Base-by-base conservation (phyloP, 106 monocot genomes). In the Cymbidium sinense region DNA sequence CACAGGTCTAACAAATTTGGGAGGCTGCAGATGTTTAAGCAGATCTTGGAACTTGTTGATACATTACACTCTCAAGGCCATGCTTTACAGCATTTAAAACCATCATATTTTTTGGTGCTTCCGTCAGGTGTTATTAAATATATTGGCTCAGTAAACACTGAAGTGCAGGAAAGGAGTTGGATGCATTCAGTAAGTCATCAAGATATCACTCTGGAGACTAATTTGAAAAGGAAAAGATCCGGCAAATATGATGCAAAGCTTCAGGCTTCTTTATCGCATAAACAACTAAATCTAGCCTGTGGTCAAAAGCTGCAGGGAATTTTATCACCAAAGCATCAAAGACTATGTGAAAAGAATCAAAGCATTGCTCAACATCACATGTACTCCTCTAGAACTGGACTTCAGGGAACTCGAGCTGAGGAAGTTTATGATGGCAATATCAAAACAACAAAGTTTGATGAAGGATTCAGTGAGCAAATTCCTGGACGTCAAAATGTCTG, bases 21-120 rank as follows among this genome's bases (percentile, higher is more conserved):
- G 79, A 92, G 86, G 77, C 55, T 90, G 78, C 77, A 87, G 34
- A 76, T 94, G 47, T 94, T 98, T 81, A 94, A 79, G 77, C 91
- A 92, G 50, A 90, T 98, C 6, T 64, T 98, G 74, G 86, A 90
- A 70, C 54, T 94, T 86, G 91, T 98, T 43, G 90, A 98, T 76
- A 31, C 39, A 27, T 92, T 78, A 43, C 98, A 98, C 28, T 84
- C 85, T 50, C 78, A 92, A 78, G 87, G 91, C 15, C 21, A 84
- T 61, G 77, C 75, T 73, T 77, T 98, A 70, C 85, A 84, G 50
- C 72, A 94, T 81, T 73, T 94, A 29, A 71, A 82, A 8, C 98
- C 94, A 79, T 90, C 92, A 23, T 89, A 81, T 85, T 86, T 98
- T 25, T 61, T 81, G 23, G 43, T 94, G 74, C 61, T 71, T 52